Conservation (phyloP, 177 flowering plant species). For the Vitis hybrid region DNA sequence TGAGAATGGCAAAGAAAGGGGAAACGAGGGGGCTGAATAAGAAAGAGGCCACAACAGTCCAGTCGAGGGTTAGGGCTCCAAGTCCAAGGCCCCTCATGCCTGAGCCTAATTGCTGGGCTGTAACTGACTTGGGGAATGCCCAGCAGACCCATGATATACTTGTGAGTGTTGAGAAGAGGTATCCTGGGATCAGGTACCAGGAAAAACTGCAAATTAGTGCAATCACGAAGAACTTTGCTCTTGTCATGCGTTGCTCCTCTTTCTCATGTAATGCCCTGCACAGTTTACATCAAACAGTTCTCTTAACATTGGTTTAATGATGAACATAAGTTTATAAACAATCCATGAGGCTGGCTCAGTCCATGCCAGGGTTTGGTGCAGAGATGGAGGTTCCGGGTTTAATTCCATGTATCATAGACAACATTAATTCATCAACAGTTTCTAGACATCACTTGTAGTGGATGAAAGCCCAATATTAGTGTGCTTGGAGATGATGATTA, state of each 20-base stretch:
- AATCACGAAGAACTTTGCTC: constrained; percentile 48
- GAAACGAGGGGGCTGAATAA: constrained; percentile 51
- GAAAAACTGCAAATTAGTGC: constrained; percentile 58
- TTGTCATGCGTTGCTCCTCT: constrained; percentile 3
- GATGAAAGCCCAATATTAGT: no score
- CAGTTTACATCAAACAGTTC: no score
- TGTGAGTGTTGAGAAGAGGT: constrained; percentile 51
- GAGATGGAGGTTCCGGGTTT: no score
- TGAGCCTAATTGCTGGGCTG: constrained; percentile 78
- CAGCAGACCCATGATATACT: constrained; percentile 70
- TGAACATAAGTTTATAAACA: no score
- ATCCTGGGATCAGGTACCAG: constrained; percentile 62
- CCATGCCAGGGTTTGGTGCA: no score
- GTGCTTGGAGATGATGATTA: no score
- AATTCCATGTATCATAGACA: no score
- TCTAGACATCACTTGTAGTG: no score
- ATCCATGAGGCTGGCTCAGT: no score
- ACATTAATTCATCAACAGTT: no score
- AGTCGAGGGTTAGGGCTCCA: constrained; percentile 60
- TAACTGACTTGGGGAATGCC: constrained; percentile 61
- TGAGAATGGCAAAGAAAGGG: constrained; percentile 65
- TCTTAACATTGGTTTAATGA: no score
- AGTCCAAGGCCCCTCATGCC: constrained; percentile 71
- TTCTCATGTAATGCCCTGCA: constrained; percentile 2
- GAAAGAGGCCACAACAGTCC: constrained; percentile 64